These are phyloP conservation scores for Tricholoma flavovirens DNA, from an alignment of 768 basidiomycete genomes.

Conservation along the genomic window DNA sequence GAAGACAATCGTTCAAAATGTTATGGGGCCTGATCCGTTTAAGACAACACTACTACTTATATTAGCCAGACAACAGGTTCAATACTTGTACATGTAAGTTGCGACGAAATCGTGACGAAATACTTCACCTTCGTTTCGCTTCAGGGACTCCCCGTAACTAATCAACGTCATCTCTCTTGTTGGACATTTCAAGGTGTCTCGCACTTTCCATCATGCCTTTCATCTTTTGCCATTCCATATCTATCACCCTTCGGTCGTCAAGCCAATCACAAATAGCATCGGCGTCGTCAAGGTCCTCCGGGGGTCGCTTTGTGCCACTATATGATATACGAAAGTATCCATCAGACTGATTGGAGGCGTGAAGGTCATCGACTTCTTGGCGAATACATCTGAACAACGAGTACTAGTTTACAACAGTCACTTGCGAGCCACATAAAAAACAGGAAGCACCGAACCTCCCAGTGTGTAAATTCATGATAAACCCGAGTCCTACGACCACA, in stretches of 20 bases:
- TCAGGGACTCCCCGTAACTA: too few species aligned
- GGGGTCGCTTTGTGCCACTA: constrained; percentile 49
- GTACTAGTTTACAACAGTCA: constrained; percentile 40
- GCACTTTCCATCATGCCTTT: constrained; percentile 73
- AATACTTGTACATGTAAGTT: too few species aligned
- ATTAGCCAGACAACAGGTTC: too few species aligned
- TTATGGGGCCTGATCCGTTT: too few species aligned
- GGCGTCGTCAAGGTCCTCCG: constrained; percentile 63
- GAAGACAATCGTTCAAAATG: too few species aligned
- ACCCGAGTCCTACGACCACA: constrained; percentile 64
- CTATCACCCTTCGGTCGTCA: constrained; percentile 61
- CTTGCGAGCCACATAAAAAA: not conserved
- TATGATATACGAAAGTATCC: constrained; percentile 58
- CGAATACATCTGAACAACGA: constrained; percentile 54
- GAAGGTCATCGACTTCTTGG: constrained; percentile 54
- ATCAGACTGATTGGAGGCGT: constrained; percentile 25
- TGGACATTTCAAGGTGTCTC: constrained; percentile 50
- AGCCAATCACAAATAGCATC: constrained; percentile 82
- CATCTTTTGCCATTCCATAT: constrained; percentile 63
- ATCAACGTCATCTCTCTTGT: constrained; percentile 42
- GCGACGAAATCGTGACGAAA: too few species aligned
- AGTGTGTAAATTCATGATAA: constrained; percentile 72
- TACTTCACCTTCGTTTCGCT: too few species aligned
- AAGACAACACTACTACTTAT: too few species aligned
- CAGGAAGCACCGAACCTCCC: constrained; percentile 58